These are phyloP conservation scores for Nothophaeocryptopus gaeumannii DNA, from an alignment of 2,329 filamentous ascomycete genomes.

Conservation along the genomic window DNA sequence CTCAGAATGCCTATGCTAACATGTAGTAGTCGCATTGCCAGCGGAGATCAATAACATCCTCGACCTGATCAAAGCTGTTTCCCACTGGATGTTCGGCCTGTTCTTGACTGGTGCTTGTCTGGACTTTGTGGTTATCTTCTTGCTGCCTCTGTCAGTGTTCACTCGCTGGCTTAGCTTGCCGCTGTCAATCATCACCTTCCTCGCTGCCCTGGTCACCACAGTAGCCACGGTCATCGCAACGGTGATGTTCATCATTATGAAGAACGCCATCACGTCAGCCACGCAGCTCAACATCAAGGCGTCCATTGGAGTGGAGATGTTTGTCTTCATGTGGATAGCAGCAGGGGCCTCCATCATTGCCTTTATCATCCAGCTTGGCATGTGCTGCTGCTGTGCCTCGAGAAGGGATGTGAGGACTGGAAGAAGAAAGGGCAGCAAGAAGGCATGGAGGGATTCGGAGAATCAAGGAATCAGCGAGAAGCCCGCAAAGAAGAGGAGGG, in stretches of 20 bases:
- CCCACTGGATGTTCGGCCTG: slow-evolving; percentile 83
- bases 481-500: slow-evolving; percentile 13
- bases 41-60: slow-evolving; percentile 70
- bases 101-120: slow-evolving; percentile 72
- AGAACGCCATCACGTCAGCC: slow-evolving; percentile 67
- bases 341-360: slow-evolving; percentile 64
- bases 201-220: slow-evolving; percentile 65
- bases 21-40: slow-evolving; percentile 66
- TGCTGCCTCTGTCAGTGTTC: slow-evolving; percentile 54
- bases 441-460: slow-evolving; percentile 20
- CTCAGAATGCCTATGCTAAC: slow-evolving; percentile 2
- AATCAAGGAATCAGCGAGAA: slow-evolving; percentile 13
- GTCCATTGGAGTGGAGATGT: slow-evolving; percentile 62
- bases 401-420: slow-evolving; percentile 53
- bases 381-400: slow-evolving; percentile 73
- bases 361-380: slow-evolving; percentile 67
- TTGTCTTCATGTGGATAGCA: slow-evolving; percentile 87
- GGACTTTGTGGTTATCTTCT: slow-evolving; percentile 68
- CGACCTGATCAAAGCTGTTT: slow-evolving; percentile 68
- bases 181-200: slow-evolving; percentile 64
- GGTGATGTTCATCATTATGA: slow-evolving; percentile 78
- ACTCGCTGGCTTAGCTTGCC: slow-evolving; percentile 60
- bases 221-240: slow-evolving; percentile 74
- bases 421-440: slow-evolving; percentile 41
- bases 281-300: slow-evolving; percentile 69